phyloP scores from a whole-genome alignment of 805 yeast species.

The Ogataea methanolica region DNA sequence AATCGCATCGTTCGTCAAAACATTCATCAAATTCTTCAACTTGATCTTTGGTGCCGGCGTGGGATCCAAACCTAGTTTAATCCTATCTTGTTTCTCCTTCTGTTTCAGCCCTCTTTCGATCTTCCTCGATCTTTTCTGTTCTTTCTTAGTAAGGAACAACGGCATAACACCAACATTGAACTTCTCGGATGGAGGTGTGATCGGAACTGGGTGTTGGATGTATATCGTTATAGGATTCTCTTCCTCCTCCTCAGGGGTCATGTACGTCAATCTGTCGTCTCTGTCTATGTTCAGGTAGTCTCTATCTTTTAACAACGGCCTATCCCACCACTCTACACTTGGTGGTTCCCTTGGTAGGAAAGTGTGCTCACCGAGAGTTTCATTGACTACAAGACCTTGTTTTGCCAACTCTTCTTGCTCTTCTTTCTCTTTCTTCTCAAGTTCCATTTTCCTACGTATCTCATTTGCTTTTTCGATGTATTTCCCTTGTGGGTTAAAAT shows the following conservation, averaged over 20 bases:
- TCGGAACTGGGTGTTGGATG: constrained; percentile 77
- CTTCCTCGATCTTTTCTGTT: constrained; percentile 66
- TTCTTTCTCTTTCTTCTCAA: constrained; percentile 30
- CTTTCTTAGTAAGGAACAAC: constrained; percentile 69
- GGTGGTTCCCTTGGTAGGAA: constrained; percentile 55
- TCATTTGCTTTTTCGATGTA: constrained; percentile 51
- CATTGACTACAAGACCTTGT: constrained; percentile 48
- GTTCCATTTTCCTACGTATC: constrained; percentile 37
- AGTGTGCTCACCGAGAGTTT: constrained; percentile 49
- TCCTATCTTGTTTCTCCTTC: constrained; percentile 71
- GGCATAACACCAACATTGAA: constrained; percentile 37
- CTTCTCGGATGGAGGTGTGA: constrained; percentile 54
- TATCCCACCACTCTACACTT: constrained; percentile 86
- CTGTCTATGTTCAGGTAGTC: constrained; percentile 34
- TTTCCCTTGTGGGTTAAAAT: constrained; percentile 61
- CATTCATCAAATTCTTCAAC: constrained; percentile 79
- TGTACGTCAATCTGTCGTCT: constrained; percentile 26
- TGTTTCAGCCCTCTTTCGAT: constrained; percentile 59
- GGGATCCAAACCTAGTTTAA: constrained; percentile 75
- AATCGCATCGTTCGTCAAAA: constrained; percentile 78
- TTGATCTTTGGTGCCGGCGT: constrained; percentile 90
- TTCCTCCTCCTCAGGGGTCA: constrained; percentile 32
- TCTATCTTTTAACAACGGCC: constrained; percentile 39
- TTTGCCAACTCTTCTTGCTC: constrained; percentile 27
- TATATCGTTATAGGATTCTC: constrained; percentile 58